phyloP scores from a whole-genome alignment of 2,329 filamentous ascomycete species.

The Mariannaea sp. region DNA sequence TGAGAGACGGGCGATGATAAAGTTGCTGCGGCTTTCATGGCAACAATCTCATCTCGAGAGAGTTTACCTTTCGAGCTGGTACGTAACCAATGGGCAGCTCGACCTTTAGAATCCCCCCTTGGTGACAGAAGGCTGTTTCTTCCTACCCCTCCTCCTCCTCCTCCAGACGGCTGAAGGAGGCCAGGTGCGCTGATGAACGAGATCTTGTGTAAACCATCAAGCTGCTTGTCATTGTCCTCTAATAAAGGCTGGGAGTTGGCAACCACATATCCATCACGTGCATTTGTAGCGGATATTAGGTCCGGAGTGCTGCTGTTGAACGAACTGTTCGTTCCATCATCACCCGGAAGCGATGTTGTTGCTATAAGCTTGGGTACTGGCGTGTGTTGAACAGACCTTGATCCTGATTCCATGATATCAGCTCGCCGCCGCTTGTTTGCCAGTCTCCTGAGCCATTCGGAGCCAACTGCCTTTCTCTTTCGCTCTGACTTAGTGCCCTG shows the following conservation, averaged over 20 bases:
- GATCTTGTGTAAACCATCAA: conserved; percentile 6
- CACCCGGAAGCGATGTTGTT: neutral
- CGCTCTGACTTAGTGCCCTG: conserved; percentile 23
- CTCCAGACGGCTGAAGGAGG: conserved; percentile 17
- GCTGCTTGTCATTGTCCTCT: conserved; percentile 24
- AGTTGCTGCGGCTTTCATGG: conserved; percentile 30
- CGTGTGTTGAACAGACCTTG: conserved; percentile 28
- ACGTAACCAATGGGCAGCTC: neutral
- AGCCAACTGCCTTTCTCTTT: conserved; percentile 35
- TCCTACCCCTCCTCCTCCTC: too few species aligned
- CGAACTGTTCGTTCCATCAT: conserved; percentile 19
- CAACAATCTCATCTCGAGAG: conserved; percentile 15
- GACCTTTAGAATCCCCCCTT: conserved; percentile 12
- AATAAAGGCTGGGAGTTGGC: neutral
- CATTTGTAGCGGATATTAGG: too few species aligned
- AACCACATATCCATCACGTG: neutral
- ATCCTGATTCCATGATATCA: conserved; percentile 29
- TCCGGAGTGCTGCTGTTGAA: too few species aligned
- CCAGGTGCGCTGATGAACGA: conserved; percentile 10
- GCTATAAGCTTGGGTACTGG: conserved; percentile 24
- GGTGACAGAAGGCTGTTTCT: too few species aligned
- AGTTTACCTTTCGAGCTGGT: conserved; percentile 25
- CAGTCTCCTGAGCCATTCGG: conserved; percentile 42
- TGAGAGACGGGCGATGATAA: conserved; percentile 39
- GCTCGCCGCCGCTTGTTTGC: conserved; percentile 38